Evolutionary conservation across 345 rosid genomes (phyloP).

Genomic region (Salix dunnii): DNA sequence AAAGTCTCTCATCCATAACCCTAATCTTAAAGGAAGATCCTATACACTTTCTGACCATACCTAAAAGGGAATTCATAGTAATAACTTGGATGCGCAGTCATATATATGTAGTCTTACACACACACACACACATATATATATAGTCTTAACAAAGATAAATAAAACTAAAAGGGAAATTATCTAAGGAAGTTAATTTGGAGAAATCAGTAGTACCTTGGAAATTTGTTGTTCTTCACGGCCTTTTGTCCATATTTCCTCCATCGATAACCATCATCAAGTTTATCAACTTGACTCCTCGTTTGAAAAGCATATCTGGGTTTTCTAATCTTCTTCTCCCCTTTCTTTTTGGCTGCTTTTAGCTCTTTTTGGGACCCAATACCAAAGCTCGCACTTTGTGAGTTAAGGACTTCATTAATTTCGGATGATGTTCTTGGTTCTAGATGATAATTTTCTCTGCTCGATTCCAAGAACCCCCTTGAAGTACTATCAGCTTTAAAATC

Average conservation of each 20-base stretch:
- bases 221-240: slow-evolving; percentile 53
- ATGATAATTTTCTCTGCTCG: slow-evolving; percentile 16
- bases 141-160: background rate
- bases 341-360: slow-evolving; percentile 18
- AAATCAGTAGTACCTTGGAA: slow-evolving; percentile 21
- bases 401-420: background rate
- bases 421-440: background rate
- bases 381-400: background rate
- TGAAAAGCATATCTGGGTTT: slow-evolving; percentile 59
- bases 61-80: background rate
- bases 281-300: slow-evolving; percentile 63
- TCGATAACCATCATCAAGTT: slow-evolving; percentile 68
- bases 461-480: slow-evolving; percentile 29
- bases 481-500: slow-evolving; percentile 9
- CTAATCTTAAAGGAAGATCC: background rate
- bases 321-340: slow-evolving; percentile 41
- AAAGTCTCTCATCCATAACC: background rate
- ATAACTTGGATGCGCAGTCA: background rate
- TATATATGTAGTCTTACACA: background rate
- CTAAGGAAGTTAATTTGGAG: background rate
- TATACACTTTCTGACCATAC: background rate
- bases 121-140: no score
- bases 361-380: slow-evolving; percentile 6
- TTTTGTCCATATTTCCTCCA: slow-evolving; percentile 81
- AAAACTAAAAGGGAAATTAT: background rate